A percentile compares a stretch with the other conserved stretches of the same genome.
phyloP scores from a whole-genome alignment of 306 rosid species.

The Dicorynia guianensis region DNA sequence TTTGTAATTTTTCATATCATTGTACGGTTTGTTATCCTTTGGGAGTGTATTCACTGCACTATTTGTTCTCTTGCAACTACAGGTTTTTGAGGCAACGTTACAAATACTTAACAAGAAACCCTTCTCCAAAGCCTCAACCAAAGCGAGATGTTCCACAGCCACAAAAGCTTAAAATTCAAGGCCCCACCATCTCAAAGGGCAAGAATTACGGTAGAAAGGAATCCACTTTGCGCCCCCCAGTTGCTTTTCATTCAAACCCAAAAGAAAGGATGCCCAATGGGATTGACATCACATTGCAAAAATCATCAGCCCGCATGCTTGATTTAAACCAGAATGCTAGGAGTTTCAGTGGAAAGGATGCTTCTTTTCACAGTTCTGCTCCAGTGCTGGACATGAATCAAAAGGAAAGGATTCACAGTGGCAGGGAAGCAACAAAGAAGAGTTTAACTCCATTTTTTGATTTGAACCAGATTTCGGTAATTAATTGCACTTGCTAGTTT shows the following conservation, averaged over 20 bases:
- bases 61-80: slow-evolving; percentile 29
- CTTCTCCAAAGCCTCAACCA: slow-evolving; percentile 48
- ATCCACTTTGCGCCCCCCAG: slow-evolving; percentile 38
- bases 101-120: slow-evolving; percentile 60
- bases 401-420: slow-evolving; percentile 63
- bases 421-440: slow-evolving; percentile 69
- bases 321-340: slow-evolving; percentile 77
- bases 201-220: slow-evolving; percentile 64
- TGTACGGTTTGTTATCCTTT: background rate
- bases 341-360: slow-evolving; percentile 56
- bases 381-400: slow-evolving; percentile 64
- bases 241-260: slow-evolving; percentile 49
- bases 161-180: slow-evolving; percentile 53
- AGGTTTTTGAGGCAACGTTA: slow-evolving; percentile 82
- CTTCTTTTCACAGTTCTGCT: slow-evolving; percentile 45
- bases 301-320: slow-evolving; percentile 48
- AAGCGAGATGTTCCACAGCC: slow-evolving; percentile 47
- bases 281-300: slow-evolving; percentile 44
- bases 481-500: slow-evolving; percentile 6
- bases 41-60: slow-evolving; percentile 13
- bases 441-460: slow-evolving; percentile 68
- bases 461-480: slow-evolving; percentile 97
- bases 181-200: slow-evolving; percentile 48
- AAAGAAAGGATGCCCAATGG: slow-evolving; percentile 59
- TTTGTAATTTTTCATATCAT: background rate